Evolutionary conservation across 306 rosid species (phyloP), one percentile per base, ranked within the genome.

Genomic region (Medicago truncatula): DNA sequence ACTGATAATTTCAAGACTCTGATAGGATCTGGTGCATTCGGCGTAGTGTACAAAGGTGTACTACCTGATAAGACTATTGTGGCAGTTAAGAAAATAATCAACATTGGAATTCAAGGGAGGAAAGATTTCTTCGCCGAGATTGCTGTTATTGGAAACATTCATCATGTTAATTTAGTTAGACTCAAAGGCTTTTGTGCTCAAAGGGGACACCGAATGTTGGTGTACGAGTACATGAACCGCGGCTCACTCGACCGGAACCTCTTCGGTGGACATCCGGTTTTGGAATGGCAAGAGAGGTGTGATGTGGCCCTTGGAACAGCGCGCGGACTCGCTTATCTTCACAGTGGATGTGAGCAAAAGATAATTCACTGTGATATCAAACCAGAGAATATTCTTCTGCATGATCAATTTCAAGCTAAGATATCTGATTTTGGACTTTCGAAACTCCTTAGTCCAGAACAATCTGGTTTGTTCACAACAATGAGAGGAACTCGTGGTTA

Each of bases 401-500:
- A 89, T 0, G 93, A 92, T 49, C 85, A 82, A 6, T 89, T 87
- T 76, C 97, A 88, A 72, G 95, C 88, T 2, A 94, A 92, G 82
- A 89, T 94, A 58, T 90, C 98, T 38, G 97, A 94, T 84, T 94
- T 94, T 56, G 98, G 98, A 47, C 96, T 92, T 67, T 92, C 97
- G 4, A 94, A 94, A 76, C 89, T 92, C 68, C 89, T 92, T 18
- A 81, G 89, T 18, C 88, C 96, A 0, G 95, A 92, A 73, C 91
- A 88, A 66, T 94, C 96, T 17, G 89, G 95, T 81, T 84, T 94
- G 14, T 94, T 94, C 82, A 94, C 98, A 68, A 94, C 97, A 16
- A 92, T 94, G 97, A 84, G 97, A 86, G 97, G 97, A 66, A 94
- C 98, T 1, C 95, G 96, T 0, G 97, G 98, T 16, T 92, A 94